Base-by-base conservation (phyloP, 164 flowering plant species). In the Vitis cinerea region DNA sequence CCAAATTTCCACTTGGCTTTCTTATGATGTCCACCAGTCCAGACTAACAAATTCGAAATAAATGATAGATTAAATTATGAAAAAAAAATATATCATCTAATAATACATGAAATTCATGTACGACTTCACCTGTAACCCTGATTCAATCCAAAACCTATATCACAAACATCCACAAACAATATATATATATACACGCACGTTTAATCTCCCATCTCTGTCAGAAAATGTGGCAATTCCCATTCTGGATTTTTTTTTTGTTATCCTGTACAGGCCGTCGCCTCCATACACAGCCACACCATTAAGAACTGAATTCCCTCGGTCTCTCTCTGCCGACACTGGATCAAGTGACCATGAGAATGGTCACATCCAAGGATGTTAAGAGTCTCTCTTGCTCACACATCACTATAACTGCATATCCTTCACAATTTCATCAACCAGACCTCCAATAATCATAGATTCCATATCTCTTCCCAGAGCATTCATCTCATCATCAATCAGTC, bases 341-440 rank as follows among this genome's bases (percentile, higher is more conserved):
- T n/a, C 64, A 4, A 13, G 17, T 31, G 29, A 17, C 53, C 65
- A 63, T 48, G 52, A 15, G 29, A 63, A 48, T 9, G 65, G 52
- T 48, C 52, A 47, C 53, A 14, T 47, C 51, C 12, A 48, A 63
- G 2, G 11, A 56, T 16, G 16, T 56, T 56, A 56, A 23, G 19
- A 60, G 13, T 17, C 44, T 61, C 4, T 15, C 56, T 12, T 53
- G 17, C 50, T 15, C 56, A 30, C 56, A 51, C 61, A 6, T 51
- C 63, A 64, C 51, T 17, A 48, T 54, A 9, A 61, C 54, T 68
- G 63, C 81, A 87, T 72, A 64, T 90, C 92, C 73, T 78, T 76
- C 53, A 86, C 72, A 52, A 75, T 72, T 76, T 91, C 98, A 50
- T 83, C 86, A 52, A 92, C 75, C 67, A 95, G 67, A 29, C 90